Evolutionary conservation across 176 grass and related monocot species (phyloP).

Genomic region (Leersia perrieri): DNA sequence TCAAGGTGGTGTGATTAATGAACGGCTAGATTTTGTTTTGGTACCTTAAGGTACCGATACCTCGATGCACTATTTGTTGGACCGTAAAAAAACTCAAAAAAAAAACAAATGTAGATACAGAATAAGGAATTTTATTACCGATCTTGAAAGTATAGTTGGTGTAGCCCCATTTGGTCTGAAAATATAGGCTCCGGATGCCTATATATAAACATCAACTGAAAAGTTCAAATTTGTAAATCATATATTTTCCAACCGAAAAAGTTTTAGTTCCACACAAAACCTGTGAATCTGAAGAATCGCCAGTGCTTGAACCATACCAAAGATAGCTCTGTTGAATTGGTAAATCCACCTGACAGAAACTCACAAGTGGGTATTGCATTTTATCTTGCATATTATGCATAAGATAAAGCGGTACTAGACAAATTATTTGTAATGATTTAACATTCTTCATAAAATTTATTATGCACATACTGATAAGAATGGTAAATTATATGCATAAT

Average conservation of each 20-base stretch:
- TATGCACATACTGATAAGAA: not conserved
- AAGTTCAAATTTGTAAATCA: slow-evolving; percentile 11
- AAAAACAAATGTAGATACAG: not conserved
- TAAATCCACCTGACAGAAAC: slow-evolving; percentile 64
- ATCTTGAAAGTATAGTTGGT: slow-evolving; percentile 53
- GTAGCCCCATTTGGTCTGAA: slow-evolving; percentile 75
- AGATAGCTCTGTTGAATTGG: slow-evolving; percentile 78
- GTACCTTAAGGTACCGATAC: too few relatives aligned
- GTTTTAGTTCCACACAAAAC: slow-evolving; percentile 36
- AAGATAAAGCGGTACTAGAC: not conserved
- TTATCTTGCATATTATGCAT: slow-evolving; percentile 1
- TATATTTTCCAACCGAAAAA: not conserved
- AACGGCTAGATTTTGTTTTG: too few relatives aligned
- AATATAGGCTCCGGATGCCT: slow-evolving; percentile 95
- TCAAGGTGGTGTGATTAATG: too few relatives aligned
- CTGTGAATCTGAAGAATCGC: slow-evolving; percentile 60
- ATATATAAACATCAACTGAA: slow-evolving; percentile 13
- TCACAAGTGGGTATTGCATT: not conserved
- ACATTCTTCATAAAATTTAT: not conserved
- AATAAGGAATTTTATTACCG: slow-evolving; percentile 46
- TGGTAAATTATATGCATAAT: not conserved
- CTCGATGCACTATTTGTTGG: too few relatives aligned
- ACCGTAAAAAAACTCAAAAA: too few relatives aligned
- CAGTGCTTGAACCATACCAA: slow-evolving; percentile 69
- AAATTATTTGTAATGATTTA: not conserved